Base-by-base conservation (phyloP, 1,284 basidiomycete genomes). In the Cutaneotrichosporon sp. region DNA sequence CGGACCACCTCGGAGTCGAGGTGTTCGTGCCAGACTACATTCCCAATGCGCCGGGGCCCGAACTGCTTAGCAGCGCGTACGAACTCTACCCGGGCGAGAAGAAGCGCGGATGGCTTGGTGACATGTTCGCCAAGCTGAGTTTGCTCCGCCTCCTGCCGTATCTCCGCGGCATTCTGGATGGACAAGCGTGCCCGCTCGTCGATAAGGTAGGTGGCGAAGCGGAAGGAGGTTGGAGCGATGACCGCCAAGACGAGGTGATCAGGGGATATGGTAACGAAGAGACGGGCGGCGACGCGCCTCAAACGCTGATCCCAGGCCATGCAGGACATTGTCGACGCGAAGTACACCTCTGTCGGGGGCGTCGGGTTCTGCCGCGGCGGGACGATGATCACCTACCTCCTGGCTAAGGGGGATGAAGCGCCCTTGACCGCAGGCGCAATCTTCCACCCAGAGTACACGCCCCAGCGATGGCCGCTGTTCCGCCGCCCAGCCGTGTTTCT, bases 301-400 rank as follows among this genome's bases (percentile, higher is more conserved):
- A 12, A 33, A 14, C 19, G 9, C 45, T 35, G 17, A 34, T n/a
- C 1, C 4, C 33, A 29, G 29, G 31, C 38, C 16, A 43, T 42
- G 25, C 9, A 11, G 10, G 32, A 31, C 33, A 9, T 41, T 10
- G n/a, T 33, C 1, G 20, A 35, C 20, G 33, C 20, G 4, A 33
- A 33, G 22, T 35, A 46, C 24, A 35, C 24, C 32, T 80, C 79
- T 46, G 63, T 87, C 41, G 84, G 84, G 2, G 80, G 79, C 3
- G 77, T 84, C 29, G 85, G 85, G 3, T 86, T 82, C 68, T 86
- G 85, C 64, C 84, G 78, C 56, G 85, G 85, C 7, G 85, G 76
- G 9, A 61, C 65, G 3, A 51, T 70, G 35, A 54, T 66, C 43
- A 48, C 67, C 35, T 46, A 61, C 25, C 58, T 71, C 47, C 56